These are phyloP conservation scores for Neostapfia colusana DNA, from an alignment of 176 grass and related monocot genomes.

Conservation along the genomic window DNA sequence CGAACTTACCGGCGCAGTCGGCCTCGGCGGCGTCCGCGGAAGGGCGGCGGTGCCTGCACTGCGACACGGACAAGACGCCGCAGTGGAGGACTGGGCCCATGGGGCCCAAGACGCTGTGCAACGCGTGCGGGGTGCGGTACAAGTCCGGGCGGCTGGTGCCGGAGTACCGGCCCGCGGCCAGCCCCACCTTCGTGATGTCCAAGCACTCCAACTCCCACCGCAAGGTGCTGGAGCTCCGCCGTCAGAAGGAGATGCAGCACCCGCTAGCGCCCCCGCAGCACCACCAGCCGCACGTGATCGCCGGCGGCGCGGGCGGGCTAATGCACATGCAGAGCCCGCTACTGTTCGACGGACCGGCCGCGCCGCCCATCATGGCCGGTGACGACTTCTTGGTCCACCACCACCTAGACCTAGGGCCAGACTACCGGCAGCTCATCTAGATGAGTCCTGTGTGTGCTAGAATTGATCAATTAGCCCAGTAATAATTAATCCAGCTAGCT, in stretches of 20 bases:
- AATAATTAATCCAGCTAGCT: slow-evolving; percentile 59
- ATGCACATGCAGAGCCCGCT: slow-evolving; percentile 34
- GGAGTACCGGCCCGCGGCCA: slow-evolving; percentile 89
- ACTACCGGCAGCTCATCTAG: slow-evolving; percentile 85
- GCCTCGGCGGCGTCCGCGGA: slow-evolving; percentile 10
- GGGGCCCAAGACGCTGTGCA: slow-evolving; percentile 98
- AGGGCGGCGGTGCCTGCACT: slow-evolving; percentile 78
- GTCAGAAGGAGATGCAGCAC: slow-evolving; percentile 67
- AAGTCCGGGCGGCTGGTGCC: slow-evolving; percentile 92
- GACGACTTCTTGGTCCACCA: slow-evolving; percentile 78
- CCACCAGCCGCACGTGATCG: slow-evolving; percentile 27
- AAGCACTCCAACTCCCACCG: slow-evolving; percentile 98
- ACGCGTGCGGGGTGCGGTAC: slow-evolving; percentile 91
- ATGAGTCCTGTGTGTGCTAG: slow-evolving; percentile 19
- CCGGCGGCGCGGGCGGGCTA: slow-evolving; percentile 4
- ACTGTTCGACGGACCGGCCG: slow-evolving; percentile 41
- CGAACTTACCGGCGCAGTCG: background rate
- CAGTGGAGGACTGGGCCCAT: slow-evolving; percentile 95
- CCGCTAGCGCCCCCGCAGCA: background rate
- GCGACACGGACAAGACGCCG: slow-evolving; percentile 93
- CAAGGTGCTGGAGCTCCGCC: slow-evolving; percentile 87
- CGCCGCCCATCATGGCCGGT: background rate
- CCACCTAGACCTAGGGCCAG: slow-evolving; percentile 44
- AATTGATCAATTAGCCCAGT: slow-evolving; percentile 51
- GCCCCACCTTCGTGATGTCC: slow-evolving; percentile 73